Evolutionary conservation across 768 basidiomycete genomes (phyloP).

Genomic region (Rhodotorula paludigena): DNA sequence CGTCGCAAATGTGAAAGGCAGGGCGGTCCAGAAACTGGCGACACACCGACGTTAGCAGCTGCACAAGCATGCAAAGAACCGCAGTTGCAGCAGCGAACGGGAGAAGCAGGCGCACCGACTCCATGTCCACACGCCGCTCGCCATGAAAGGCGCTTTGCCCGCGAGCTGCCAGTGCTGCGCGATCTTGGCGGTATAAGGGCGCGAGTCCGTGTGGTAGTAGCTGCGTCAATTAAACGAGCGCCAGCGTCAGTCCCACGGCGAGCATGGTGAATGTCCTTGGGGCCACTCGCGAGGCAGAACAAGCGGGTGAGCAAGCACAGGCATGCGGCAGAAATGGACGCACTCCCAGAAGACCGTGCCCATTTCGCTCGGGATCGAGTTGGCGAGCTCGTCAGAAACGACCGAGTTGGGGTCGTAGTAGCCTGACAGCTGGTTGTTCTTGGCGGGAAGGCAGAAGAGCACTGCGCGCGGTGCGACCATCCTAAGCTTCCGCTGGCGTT

Average conservation of each 20-base stretch:
- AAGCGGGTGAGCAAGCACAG: too few species aligned
- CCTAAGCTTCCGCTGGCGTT: too few species aligned
- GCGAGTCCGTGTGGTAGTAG: slow-evolving; percentile 38
- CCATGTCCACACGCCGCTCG: slow-evolving; percentile 40
- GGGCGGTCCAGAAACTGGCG: slow-evolving; percentile 38
- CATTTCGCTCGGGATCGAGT: slow-evolving; percentile 32
- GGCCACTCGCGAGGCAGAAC: background rate
- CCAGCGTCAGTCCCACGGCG: too few species aligned
- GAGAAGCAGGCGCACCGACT: slow-evolving; percentile 10
- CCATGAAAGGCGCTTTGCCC: slow-evolving; percentile 39
- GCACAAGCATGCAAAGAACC: background rate
- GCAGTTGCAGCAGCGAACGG: background rate
- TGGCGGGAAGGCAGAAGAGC: slow-evolving; percentile 41
- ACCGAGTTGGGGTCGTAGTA: slow-evolving; percentile 39
- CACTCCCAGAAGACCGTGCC: slow-evolving; percentile 36
- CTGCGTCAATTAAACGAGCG: too few species aligned
- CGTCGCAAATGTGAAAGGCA: slow-evolving; percentile 42
- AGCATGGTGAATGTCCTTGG: too few species aligned
- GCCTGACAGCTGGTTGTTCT: slow-evolving; percentile 36
- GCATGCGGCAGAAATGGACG: background rate
- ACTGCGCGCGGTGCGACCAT: slow-evolving; percentile 15
- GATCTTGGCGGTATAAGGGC: slow-evolving; percentile 35
- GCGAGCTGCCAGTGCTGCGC: slow-evolving; percentile 40
- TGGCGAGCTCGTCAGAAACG: slow-evolving; percentile 25
- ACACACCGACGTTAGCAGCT: background rate